Percentiles rank a stretch among this genome's conserved stretches.
These are phyloP conservation scores for Glaciozyma martinii DNA, from an alignment of 768 basidiomycete species.

Conservation along the genomic window DNA sequence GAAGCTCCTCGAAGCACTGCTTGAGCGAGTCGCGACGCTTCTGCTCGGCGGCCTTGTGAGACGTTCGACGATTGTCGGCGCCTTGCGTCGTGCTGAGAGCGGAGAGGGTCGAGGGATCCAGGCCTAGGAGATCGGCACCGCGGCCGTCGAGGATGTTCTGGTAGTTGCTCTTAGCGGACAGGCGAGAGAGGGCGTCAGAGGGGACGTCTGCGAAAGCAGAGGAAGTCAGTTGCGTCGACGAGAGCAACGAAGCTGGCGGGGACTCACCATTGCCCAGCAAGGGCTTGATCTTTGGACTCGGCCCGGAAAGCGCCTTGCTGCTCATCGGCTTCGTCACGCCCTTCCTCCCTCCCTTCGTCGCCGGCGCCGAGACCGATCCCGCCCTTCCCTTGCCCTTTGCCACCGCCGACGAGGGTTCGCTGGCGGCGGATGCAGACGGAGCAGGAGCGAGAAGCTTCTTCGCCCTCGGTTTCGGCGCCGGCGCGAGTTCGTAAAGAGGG, in stretches of 20 bases:
- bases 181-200: slow-evolving; percentile 28
- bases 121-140: slow-evolving; percentile 13
- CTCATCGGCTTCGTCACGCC: slow-evolving; percentile 9
- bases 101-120: slow-evolving; percentile 1
- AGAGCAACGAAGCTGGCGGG: not conserved
- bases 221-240: no score
- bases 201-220: slow-evolving; percentile 12
- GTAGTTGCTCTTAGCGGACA: slow-evolving; percentile 30
- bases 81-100: slow-evolving; percentile 3
- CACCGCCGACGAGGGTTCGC: not conserved
- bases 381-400: slow-evolving; percentile 27
- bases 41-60: slow-evolving; percentile 89
- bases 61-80: slow-evolving; percentile 32
- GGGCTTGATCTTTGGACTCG: slow-evolving; percentile 57
- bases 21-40: slow-evolving; percentile 94
- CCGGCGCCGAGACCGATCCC: not conserved
- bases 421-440: not conserved
- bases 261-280: slow-evolving; percentile 57
- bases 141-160: slow-evolving; percentile 30
- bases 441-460: not conserved
- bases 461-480: slow-evolving; percentile 11
- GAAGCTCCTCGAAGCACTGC: slow-evolving; percentile 58
- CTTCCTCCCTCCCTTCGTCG: not conserved
- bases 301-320: slow-evolving; percentile 35
- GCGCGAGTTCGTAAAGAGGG: slow-evolving; percentile 1